Base-by-base conservation (phyloP, 169 alveolate genomes). In the Perkinsus olseni region DNA sequence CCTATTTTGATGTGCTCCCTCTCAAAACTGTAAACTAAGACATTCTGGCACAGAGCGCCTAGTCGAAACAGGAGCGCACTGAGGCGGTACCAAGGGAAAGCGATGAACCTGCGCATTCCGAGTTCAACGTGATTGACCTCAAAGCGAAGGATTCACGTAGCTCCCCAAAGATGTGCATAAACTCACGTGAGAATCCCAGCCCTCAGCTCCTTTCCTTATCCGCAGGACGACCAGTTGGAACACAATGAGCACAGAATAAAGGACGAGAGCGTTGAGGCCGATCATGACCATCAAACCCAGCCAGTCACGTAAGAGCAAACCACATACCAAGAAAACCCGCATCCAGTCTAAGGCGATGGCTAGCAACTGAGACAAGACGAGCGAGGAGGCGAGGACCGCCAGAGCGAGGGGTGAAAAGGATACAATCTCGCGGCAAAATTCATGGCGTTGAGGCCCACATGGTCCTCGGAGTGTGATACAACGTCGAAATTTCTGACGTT, bases 271-370 rank as follows among this genome's bases (percentile, higher is more conserved):
- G 17, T 62, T 62, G 17, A 62, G 82, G 31, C 37, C 82, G 1
- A 62, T 62, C 82, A 62, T 62, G 36, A 62, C 82, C 31, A 62
- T 13, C 82, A 62, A 24, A 24, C 82, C 82, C 28, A 62, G 82
- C 82, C 82, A 62, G 34, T 62, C 82, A 13, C 82, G 82, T 28
- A 62, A 24, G 28, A 62, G 34, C 17, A 62, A 28, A 62, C 82
- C 82, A 62, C 82, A 62, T 62, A 62, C 82, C 34, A 62, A 28
- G 82, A 62, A 62, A 24, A 62, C 82, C 31, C 82, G 1, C 82
- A 62, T 62, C 82, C 82, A 62, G 82, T 62, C 82, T 62, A 62
- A 62, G 34, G 82, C 82, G 82, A 62, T 62, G 82, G 82, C 82
- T 21, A 62, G 82, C 17, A 62, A 62, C 82, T 62, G 82, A 8